These are phyloP conservation scores for Marasmius fiardii DNA, from an alignment of 1,284 basidiomycete genomes.

Conservation along the genomic window DNA sequence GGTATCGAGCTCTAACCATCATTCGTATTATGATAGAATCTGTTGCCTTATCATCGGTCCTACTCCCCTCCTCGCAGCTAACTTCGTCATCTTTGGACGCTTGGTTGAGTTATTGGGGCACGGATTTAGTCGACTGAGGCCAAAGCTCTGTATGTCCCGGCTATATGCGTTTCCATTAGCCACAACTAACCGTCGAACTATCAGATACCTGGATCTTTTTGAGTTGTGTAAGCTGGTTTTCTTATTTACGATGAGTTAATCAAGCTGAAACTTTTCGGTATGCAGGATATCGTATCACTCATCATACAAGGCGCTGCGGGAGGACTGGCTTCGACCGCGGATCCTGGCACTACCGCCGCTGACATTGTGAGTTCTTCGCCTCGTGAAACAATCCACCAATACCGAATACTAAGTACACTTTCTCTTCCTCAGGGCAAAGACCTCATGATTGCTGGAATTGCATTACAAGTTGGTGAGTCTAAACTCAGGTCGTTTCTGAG, in stretches of 20 bases:
- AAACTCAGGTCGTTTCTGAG: background rate
- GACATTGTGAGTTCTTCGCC: background rate
- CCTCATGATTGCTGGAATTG: constrained; percentile 38
- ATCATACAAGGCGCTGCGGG: constrained; percentile 54
- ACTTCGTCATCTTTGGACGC: constrained; percentile 49
- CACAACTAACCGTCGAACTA: constrained; percentile 14
- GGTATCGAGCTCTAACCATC: no score
- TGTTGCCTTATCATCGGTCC: constrained; percentile 37
- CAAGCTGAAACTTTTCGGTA: no score
- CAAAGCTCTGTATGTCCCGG: constrained; percentile 35
- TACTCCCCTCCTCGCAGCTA: constrained; percentile 49
- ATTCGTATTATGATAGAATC: background rate
- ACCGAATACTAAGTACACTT: no score
- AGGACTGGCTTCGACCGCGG: constrained; percentile 38
- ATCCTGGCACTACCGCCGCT: background rate
- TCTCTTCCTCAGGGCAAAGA: constrained; percentile 18
- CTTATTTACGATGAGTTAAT: no score
- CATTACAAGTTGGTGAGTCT: constrained; percentile 16
- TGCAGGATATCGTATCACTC: constrained; percentile 49
- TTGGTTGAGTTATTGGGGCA: constrained; percentile 39
- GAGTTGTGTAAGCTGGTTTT: background rate
- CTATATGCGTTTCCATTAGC: background rate
- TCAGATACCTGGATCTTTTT: constrained; percentile 16
- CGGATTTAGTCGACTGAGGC: constrained; percentile 42
- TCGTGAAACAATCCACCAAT: background rate